A percentile compares a stretch with the other conserved stretches of the same genome.
Conservation (phyloP, 1,284 basidiomycete species). For the Leccinum brunneo-olivaceum region DNA sequence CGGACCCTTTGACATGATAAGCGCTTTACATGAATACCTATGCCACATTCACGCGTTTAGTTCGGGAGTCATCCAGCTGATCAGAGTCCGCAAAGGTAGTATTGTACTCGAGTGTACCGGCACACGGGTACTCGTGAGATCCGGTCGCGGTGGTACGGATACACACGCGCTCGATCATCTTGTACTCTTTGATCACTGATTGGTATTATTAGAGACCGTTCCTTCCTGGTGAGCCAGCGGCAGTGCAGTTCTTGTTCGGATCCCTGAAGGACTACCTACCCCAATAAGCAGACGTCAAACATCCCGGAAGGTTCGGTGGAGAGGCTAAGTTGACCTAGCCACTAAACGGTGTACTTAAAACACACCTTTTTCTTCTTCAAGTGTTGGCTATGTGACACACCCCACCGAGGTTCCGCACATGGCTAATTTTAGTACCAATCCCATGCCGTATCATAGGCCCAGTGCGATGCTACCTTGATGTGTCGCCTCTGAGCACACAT, state of each 20-base stretch:
- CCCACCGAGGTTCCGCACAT: background rate
- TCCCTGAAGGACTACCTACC: too few relatives aligned
- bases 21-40: too few relatives aligned
- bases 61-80: background rate
- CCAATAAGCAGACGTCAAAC: too few relatives aligned
- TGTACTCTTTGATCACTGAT: background rate
- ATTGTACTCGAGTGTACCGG: background rate
- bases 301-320: too few relatives aligned
- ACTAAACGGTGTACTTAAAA: background rate
- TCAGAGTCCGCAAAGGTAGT: background rate
- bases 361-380: background rate
- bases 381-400: background rate
- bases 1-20: background rate
- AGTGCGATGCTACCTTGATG: conserved; percentile 6
- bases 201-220: background rate
- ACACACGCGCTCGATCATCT: background rate
- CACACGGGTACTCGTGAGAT: too few relatives aligned
- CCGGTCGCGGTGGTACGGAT: too few relatives aligned
- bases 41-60: background rate
- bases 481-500: background rate
- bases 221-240: background rate
- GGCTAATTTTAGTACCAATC: conserved; percentile 1
- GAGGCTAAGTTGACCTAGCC: background rate
- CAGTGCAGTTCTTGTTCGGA: background rate
- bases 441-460: conserved; percentile 9